Evolutionary conservation across 225 moss, liverwort and hornwort species (phyloP), one percentile per base, ranked within the genome.

Genomic region (Antitrichia curtipendula): DNA sequence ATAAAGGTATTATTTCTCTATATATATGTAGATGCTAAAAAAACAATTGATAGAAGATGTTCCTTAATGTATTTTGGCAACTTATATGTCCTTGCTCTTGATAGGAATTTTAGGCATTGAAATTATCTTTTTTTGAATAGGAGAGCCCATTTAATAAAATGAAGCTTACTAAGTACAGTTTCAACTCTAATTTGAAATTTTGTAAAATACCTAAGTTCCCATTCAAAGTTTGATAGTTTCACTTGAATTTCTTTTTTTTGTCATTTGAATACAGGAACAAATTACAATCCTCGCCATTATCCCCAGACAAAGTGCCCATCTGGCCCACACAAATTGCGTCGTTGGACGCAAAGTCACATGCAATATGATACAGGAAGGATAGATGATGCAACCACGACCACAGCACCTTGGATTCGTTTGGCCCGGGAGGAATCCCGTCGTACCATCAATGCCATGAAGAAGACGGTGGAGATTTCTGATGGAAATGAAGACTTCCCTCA

Each of bases 341-440:
- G 2, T 61, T 13, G 29, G 22, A 61, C 10, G 14, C 61, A 61
- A 49, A 49, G 49, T 49, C 49, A 49, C 49, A 49, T 49, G 8
- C 69, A 41, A 8, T 7, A 14, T 25, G 41, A 41, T 14, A 41
- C 8, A 25, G 0, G 8, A 70, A 73, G 17, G 27, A 38, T 4
- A 10, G 17, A 27, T 3, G 17, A 38, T 7, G 57, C 78, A 14
- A 38, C 2, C 1, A 0, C 0, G 6, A 17, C 0, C 5, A 17
- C 0, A 0, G 27, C 57, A 27, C 38, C 4, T 57, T 38, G 27
- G 78, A 38, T 78, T 78, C 1, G 0, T 11, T 56, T 57, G 27
- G 57, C 78, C 0, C 11, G 11, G 1, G 38, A 78, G 27, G 6
- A 77, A 57, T 78, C 78, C 0, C 16, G 7, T 18, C 7, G 4